Evolutionary conservation across 768 basidiomycete genomes (phyloP).

Genomic region (Cytidiella melzeri): DNA sequence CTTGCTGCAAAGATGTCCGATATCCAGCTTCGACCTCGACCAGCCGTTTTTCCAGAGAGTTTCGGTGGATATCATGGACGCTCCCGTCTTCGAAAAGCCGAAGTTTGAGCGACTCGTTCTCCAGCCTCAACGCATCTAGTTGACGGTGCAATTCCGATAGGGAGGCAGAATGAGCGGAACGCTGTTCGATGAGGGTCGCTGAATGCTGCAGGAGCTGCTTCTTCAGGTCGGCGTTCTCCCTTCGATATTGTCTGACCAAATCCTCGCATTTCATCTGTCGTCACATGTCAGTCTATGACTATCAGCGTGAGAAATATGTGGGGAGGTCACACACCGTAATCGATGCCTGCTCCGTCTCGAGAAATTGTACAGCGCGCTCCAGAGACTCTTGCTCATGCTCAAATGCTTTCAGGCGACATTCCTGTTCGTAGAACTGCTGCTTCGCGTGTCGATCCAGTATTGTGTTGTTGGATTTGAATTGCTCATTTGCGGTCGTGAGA

Average conservation of each 20-base stretch:
- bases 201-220: neutral
- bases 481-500: neutral
- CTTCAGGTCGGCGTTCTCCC: neutral
- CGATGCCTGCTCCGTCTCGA: conserved; percentile 9
- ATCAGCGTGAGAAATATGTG: neutral
- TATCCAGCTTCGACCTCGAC: neutral
- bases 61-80: neutral
- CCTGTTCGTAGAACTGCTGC: neutral
- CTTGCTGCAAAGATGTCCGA: neutral
- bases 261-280: neutral
- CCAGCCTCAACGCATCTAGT: neutral
- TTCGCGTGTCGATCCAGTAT: neutral
- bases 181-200: too few relatives aligned
- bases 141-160: neutral
- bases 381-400: conserved; percentile 2
- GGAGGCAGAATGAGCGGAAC: neutral
- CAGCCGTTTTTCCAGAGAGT: neutral
- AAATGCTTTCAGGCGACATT: neutral
- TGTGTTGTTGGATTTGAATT: conserved; percentile 1
- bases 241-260: neutral
- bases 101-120: neutral
- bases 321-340: neutral
- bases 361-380: neutral
- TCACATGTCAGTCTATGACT: neutral
- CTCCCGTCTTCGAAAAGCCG: neutral